Evolutionary conservation across 139 green algal genomes (phyloP).

Genomic region (Nannochloris sp.): DNA sequence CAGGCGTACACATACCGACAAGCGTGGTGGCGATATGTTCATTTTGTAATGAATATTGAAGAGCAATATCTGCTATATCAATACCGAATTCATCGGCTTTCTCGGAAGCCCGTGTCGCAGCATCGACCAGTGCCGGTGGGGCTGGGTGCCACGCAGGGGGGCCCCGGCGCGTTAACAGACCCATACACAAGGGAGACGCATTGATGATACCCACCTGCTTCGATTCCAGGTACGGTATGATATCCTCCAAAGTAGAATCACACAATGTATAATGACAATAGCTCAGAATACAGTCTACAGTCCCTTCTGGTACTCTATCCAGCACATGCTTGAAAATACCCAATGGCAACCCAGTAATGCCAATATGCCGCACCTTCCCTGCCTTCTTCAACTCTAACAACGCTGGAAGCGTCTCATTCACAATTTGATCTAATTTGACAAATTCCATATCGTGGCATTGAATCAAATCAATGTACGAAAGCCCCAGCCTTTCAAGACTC

Average conservation of each 20-base stretch:
- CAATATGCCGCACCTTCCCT: constrained; percentile 75
- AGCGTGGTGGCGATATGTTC: constrained; percentile 58
- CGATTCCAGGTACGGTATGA: constrained; percentile 51
- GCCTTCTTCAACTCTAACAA: constrained; percentile 64
- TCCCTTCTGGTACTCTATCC: constrained; percentile 51
- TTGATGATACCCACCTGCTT: constrained; percentile 78
- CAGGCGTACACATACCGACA: constrained; percentile 62
- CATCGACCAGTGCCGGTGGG: constrained; percentile 50
- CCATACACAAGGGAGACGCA: constrained; percentile 82
- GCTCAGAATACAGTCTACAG: constrained; percentile 75
- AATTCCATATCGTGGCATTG: constrained; percentile 97
- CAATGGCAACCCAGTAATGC: constrained; percentile 87
- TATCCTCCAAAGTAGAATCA: constrained; percentile 53
- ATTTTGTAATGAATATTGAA: constrained; percentile 48
- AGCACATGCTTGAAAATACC: constrained; percentile 68
- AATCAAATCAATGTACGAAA: constrained; percentile 83
- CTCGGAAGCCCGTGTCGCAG: constrained; percentile 40
- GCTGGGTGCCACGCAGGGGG: constrained; percentile 88
- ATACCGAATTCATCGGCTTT: constrained; percentile 29
- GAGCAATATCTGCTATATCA: constrained; percentile 53
- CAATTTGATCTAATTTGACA: constrained; percentile 62
- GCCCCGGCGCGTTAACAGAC: constrained; percentile 75
- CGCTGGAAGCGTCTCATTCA: constrained; percentile 83
- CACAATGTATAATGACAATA: constrained; percentile 91
- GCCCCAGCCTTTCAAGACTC: constrained; percentile 59